Evolutionary conservation across 495 filamentous ascomycete genomes (phyloP), one percentile per base, ranked within the genome.

Genomic region (Podospora sp.): DNA sequence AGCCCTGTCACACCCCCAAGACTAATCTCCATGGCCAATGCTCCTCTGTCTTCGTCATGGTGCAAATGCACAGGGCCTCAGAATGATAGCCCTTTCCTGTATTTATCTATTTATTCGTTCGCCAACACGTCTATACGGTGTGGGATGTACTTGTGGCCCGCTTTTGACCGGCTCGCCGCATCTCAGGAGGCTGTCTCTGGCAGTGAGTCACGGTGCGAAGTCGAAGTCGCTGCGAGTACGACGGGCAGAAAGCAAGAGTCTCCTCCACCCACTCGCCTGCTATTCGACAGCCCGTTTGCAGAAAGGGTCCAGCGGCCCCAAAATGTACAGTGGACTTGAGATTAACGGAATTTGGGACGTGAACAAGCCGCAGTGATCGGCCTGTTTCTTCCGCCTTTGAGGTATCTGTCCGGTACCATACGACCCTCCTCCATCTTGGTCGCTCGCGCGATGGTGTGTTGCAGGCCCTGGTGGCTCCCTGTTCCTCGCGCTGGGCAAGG

Each of bases 391-490:
- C 62, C 71, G 68, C 55, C 40, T 68, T 72, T 49, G 59, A 76
- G 69, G 72, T 71, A 72, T 69, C 68, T 29, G 57, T 35, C 68
- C 63, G 68, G 73, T 76, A 68, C 69, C 67, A 63, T 33, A 59
- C 49, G 65, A 71, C 67, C 53, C 62, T 60, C 36, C 53, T 53
- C 50, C 63, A 36, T 20, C 56, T 50, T 64, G 49, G 20, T 26
- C n/a, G 26, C 26, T 12, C 20, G 57, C 21, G 24, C 64, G 33
- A 66, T 65, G 65, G 65, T 67, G 68, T 67, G 69, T 70, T 59
- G 73, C 69, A 71, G 60, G 16, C 69, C 63, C 68, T 46, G 35
- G 33, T 63, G 60, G 56, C 33, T 53, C 56, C 52, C n/a, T 70
- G 68, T 67, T 65, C 65, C 62, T 61, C 65, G 65, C 20, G 53